phyloP scores from a whole-genome alignment of 805 yeast genomes.

The Pichia rugopelliculosa region DNA sequence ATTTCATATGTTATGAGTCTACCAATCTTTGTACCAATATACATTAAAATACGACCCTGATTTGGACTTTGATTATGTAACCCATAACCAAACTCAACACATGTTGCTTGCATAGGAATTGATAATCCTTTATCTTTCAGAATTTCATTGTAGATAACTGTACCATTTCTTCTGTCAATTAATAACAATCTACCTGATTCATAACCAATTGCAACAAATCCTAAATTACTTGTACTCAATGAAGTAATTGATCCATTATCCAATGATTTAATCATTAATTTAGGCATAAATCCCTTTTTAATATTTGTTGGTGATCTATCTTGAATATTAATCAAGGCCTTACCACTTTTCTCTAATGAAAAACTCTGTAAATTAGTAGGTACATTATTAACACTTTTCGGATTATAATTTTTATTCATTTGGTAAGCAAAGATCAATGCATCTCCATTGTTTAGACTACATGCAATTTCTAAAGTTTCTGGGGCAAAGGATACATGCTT shows the following conservation, averaged over 20 bases:
- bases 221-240: conserved; percentile 62
- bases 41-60: conserved; percentile 50
- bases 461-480: conserved; percentile 67
- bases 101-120: conserved; percentile 37
- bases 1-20: conserved; percentile 59
- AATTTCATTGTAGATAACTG: conserved; percentile 36
- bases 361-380: background rate
- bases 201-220: conserved; percentile 79
- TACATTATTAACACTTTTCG: conserved; percentile 18
- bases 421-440: conserved; percentile 71
- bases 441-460: conserved; percentile 61
- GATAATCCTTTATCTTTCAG: conserved; percentile 25
- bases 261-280: conserved; percentile 34
- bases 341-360: conserved; percentile 6
- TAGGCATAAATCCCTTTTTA: conserved; percentile 59
- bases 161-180: conserved; percentile 68
- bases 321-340: conserved; percentile 37
- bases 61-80: conserved; percentile 28
- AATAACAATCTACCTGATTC: conserved; percentile 67
- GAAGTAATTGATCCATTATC: conserved; percentile 48
- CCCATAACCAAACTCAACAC: conserved; percentile 68
- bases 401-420: conserved; percentile 38
- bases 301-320: conserved; percentile 44
- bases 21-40: conserved; percentile 74
- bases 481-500: conserved; percentile 65